Evolutionary conservation across 2,329 filamentous ascomycete species (phyloP).

Genomic region (Colletotrichum theobromicola): DNA sequence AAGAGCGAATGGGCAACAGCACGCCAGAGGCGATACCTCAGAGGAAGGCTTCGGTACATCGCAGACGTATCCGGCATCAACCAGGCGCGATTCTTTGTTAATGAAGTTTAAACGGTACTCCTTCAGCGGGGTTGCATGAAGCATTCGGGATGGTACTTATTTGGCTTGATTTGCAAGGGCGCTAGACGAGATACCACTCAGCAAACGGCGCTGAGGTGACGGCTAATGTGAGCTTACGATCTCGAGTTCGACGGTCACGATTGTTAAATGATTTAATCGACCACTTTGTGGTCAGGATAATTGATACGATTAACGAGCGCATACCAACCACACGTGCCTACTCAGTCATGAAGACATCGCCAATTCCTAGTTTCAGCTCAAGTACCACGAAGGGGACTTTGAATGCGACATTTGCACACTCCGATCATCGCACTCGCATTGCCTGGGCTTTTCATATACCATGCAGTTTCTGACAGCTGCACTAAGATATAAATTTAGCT

Average conservation of each 20-base stretch:
- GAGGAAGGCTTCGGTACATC: constrained; percentile 22
- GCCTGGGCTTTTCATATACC: not conserved
- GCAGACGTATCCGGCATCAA: constrained; percentile 25
- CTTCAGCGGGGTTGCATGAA: rapidly evolving
- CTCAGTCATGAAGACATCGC: not conserved
- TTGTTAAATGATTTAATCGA: not conserved
- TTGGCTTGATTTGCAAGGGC: not conserved
- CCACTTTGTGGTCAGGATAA: not conserved
- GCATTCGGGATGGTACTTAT: not conserved
- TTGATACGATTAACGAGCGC: not conserved
- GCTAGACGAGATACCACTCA: not conserved
- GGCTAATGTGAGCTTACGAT: constrained; percentile 5
- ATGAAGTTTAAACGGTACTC: not conserved
- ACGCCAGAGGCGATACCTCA: constrained; percentile 22
- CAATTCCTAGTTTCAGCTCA: not conserved
- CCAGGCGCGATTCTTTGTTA: constrained; percentile 24
- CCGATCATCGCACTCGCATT: not conserved
- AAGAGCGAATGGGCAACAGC: constrained; percentile 24
- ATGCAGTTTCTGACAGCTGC: not conserved
- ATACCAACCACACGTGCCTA: not conserved
- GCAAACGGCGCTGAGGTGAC: not conserved
- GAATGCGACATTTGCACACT: not conserved
- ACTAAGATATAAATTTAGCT: not conserved
- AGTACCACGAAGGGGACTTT: not conserved
- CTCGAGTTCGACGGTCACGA: not conserved